These are phyloP conservation scores for Candida schatavii DNA, from an alignment of 805 yeast species.

Conservation along the genomic window DNA sequence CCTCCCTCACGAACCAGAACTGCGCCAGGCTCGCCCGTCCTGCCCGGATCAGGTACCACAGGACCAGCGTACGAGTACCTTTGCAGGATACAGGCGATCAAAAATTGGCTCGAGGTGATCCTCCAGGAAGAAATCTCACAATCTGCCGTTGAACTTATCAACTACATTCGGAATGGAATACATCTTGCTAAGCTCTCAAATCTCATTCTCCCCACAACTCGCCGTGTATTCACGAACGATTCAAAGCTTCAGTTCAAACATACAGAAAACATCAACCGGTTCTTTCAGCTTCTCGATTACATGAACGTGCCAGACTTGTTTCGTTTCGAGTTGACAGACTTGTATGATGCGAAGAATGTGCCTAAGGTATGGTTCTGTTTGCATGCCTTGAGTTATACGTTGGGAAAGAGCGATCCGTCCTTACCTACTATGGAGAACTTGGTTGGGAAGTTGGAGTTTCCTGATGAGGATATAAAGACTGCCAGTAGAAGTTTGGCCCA, in stretches of 20 bases:
- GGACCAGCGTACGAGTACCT: slow-evolving; percentile 61
- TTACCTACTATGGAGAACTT: slow-evolving; percentile 63
- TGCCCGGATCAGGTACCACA: slow-evolving; percentile 23
- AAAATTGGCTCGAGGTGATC: slow-evolving; percentile 70
- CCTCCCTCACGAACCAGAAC: slow-evolving; percentile 9
- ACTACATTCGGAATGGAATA: slow-evolving; percentile 80
- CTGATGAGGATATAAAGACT: slow-evolving; percentile 62
- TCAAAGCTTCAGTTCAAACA: slow-evolving; percentile 73
- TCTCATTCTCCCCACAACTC: slow-evolving; percentile 64
- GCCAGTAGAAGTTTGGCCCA: slow-evolving; percentile 72
- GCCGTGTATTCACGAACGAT: slow-evolving; percentile 53
- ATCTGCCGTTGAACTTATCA: slow-evolving; percentile 56
- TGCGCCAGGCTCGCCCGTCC: background rate
- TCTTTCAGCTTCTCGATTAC: slow-evolving; percentile 65
- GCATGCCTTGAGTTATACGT: slow-evolving; percentile 79
- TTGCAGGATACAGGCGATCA: slow-evolving; percentile 80
- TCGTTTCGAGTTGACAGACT: slow-evolving; percentile 86
- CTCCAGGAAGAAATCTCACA: slow-evolving; percentile 55
- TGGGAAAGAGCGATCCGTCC: slow-evolving; percentile 50
- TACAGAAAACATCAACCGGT: slow-evolving; percentile 87
- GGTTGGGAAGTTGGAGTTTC: slow-evolving; percentile 60
- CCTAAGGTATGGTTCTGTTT: slow-evolving; percentile 93
- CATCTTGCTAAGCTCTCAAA: slow-evolving; percentile 75
- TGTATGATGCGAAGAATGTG: slow-evolving; percentile 85
- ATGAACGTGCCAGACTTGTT: slow-evolving; percentile 83